Conservation (phyloP, 495 filamentous ascomycete genomes). For the Pyrenula aspistea region DNA sequence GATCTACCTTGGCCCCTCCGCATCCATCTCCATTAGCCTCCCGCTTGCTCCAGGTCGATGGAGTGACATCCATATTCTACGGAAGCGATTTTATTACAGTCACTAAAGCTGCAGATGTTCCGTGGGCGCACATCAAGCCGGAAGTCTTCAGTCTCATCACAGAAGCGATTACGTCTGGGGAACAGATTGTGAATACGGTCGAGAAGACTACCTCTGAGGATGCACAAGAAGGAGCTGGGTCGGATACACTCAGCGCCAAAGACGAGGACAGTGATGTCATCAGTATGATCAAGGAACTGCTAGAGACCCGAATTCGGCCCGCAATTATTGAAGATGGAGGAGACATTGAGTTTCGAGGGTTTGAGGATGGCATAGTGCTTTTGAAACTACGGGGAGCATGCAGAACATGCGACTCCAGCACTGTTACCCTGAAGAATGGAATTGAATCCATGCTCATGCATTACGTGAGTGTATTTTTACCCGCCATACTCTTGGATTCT, state of each 20-base stretch:
- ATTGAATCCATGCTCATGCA: conserved; percentile 98
- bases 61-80: conserved; percentile 89
- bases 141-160: conserved; percentile 94
- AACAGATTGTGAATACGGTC: conserved; percentile 64
- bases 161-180: conserved; percentile 71
- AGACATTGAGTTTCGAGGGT: conserved; percentile 89
- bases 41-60: conserved; percentile 80
- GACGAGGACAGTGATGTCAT: conserved; percentile 88
- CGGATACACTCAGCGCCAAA: conserved; percentile 62
- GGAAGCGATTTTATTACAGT: conserved; percentile 93
- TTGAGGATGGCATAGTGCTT: conserved; percentile 71
- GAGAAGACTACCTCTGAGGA: conserved; percentile 43
- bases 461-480: conserved; percentile 35
- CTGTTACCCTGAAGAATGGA: conserved; percentile 87
- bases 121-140: conserved; percentile 91
- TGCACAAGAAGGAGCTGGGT: conserved; percentile 41
- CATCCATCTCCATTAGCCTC: conserved; percentile 90
- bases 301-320: conserved; percentile 88
- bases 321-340: conserved; percentile 96
- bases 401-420: conserved; percentile 90
- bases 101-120: conserved; percentile 72
- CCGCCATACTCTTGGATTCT: neutral
- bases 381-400: conserved; percentile 89
- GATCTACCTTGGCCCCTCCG: conserved; percentile 76
- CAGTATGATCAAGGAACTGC: conserved; percentile 95